phyloP scores from a whole-genome alignment of 2,329 filamentous ascomycete genomes.

The Fusarium siculi region DNA sequence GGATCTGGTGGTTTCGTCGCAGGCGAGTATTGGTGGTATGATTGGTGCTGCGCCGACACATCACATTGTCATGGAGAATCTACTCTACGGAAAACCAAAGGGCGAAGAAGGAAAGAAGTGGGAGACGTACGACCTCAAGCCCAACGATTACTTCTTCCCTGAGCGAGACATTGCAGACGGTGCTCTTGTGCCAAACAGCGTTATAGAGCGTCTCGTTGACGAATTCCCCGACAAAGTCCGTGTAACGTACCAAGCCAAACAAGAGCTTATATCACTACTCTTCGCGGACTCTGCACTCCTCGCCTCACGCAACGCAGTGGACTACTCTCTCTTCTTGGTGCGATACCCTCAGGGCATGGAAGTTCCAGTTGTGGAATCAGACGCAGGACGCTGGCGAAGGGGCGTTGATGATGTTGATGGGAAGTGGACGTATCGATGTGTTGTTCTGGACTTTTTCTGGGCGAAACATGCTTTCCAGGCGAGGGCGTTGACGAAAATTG shows the following conservation, averaged over 20 bases:
- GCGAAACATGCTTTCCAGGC: conserved; percentile 76
- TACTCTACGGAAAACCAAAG: conserved; percentile 69
- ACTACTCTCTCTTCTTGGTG: conserved; percentile 80
- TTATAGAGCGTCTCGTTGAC: conserved; percentile 73
- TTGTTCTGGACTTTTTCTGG: conserved; percentile 83
- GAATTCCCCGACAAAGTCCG: conserved; percentile 74
- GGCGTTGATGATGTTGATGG: conserved; percentile 71
- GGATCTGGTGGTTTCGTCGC: conserved; percentile 70
- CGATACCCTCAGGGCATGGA: conserved; percentile 50
- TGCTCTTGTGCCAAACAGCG: conserved; percentile 69
- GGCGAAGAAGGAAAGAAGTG: conserved; percentile 56
- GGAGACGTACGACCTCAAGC: conserved; percentile 81
- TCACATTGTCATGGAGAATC: conserved; percentile 83
- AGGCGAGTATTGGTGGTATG: conserved; percentile 67
- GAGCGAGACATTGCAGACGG: conserved; percentile 77
- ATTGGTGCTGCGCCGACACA: conserved; percentile 72
- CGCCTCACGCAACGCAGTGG: conserved; percentile 71
- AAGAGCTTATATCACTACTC: conserved; percentile 65
- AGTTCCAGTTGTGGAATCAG: conserved; percentile 14
- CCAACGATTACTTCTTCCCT: conserved; percentile 79
- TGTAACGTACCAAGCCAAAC: conserved; percentile 64
- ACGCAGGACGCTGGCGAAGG: conserved; percentile 63
- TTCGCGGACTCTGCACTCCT: conserved; percentile 72
- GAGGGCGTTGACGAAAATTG: conserved; percentile 71
- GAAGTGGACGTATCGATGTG: conserved; percentile 73